Evolutionary conservation across 371 early-diverging fungal genomes (phyloP), one percentile per base, ranked within the genome.

Genomic region (Zopfochytrium polystomum): DNA sequence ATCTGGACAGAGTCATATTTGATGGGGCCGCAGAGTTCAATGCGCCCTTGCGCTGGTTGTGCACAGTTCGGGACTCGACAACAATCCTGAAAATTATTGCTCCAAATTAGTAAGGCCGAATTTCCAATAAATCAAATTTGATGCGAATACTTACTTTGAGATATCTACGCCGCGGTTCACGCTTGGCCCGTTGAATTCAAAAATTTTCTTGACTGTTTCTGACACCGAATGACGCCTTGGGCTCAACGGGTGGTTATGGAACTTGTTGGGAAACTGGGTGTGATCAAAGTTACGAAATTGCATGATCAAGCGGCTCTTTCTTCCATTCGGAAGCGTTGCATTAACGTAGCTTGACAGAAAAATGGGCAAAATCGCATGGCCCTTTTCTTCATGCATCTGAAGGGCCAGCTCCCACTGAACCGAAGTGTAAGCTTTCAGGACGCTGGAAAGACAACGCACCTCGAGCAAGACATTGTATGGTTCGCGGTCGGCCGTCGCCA

Each of bases 391-490:
- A 33, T 45, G n/a, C 25, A 55, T 23, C 56, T 55, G 48, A 11
- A 55, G 26, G 6, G 56, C 56, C 11, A 55, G 20, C 43, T 55
- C 56, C 56, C 56, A 55, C 56, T 55, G 46, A 20, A 20, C 7
- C n/a, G n/a, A n/a, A n/a, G n/a, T n/a, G n/a, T n/a, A n/a, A n/a
- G n/a, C n/a, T n/a, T n/a, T n/a, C n/a, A n/a, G n/a, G n/a, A n/a
- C n/a, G n/a, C n/a, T n/a, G n/a, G n/a, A n/a, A n/a, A n/a, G n/a
- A 9, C 38, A 44, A 7, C 27, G 13, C 35, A 52, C 53, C 30
- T 52, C 53, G 11, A 52, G 30, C 18, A 52, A 22, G 9, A 52
- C 34, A 33, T 52, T 52, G 34, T 52, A 15, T 32, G 33, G 33
- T 33, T 52, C 30, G 15, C 9, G 9, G 35, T 52, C 33, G 9